These are phyloP conservation scores for Crinitomyces ghanaensis DNA, from an alignment of 805 yeast species.

Conservation along the genomic window DNA sequence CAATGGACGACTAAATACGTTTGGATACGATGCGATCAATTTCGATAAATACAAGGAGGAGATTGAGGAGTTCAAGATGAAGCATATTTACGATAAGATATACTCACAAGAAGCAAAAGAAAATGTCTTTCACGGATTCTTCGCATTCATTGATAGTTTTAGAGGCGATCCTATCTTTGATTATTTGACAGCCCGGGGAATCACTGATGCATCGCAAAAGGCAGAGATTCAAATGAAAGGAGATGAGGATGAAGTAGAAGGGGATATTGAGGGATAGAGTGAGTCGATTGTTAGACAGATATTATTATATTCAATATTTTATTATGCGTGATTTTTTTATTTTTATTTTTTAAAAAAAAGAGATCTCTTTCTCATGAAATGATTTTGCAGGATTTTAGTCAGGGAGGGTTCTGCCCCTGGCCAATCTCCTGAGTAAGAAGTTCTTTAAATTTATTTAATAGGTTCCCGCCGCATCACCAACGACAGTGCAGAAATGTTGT, in stretches of 20 bases:
- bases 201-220: conserved; percentile 17
- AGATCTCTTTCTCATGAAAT: too few species aligned
- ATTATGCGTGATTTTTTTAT: too few species aligned
- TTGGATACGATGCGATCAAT: conserved; percentile 67
- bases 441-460: too few species aligned
- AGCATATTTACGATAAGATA: conserved; percentile 82
- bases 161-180: conserved; percentile 53
- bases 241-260: conserved; percentile 26
- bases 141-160: conserved; percentile 79
- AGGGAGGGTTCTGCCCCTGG: too few species aligned
- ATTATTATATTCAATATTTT: too few species aligned
- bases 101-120: conserved; percentile 83
- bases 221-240: conserved; percentile 13
- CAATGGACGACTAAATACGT: conserved; percentile 55
- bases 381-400: too few species aligned
- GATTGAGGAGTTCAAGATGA: conserved; percentile 79
- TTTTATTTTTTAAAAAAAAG: too few species aligned
- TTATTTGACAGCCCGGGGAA: conserved; percentile 31
- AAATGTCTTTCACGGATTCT: conserved; percentile 82
- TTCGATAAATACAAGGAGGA: conserved; percentile 54
- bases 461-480: too few species aligned
- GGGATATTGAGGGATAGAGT: conserved; percentile 22
- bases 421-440: too few species aligned
- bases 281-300: too few species aligned
- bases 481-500: not conserved